Evolutionary conservation across 2,329 filamentous ascomycete species (phyloP), one percentile per base, ranked within the genome.

Genomic region (Aspergillus sp.): DNA sequence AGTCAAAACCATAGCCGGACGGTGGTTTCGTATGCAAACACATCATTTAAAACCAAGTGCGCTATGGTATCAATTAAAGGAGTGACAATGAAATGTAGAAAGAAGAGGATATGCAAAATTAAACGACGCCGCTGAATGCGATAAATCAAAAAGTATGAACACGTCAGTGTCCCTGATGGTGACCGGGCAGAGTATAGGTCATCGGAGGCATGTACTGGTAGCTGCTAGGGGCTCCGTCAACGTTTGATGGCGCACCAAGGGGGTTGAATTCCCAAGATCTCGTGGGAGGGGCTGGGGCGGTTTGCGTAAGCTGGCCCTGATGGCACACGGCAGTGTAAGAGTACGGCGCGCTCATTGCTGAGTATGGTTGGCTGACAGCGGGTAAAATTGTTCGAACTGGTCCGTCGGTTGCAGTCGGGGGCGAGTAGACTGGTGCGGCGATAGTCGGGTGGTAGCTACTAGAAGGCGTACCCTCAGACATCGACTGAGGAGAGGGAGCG

Each of bases 401-500:
- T 27, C 64, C 66, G 2, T 65, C 50, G 8, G 68, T 66, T 27
- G 67, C 65, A 45, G 77, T 65, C 48, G 77, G 74, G 17, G 80
- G 75, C n/a, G 79, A 79, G 51, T 81, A 74, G 37, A 73, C 73
- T 17, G 77, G 74, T 4, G 77, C 75, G 43, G 73, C 70, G 61
- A 81, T 69, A 57, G 68, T 72, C 15, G 74, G 66, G 48, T 74
- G 73, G 65, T 82, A 83, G 40, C 70, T 71, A 56, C 70, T 76
- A 12, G 79, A 73, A 15, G 75, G 73, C 40, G 73, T 73, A 40
- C 78, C 77, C 51, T 78, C 78, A 17, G 78, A 73, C 21, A 77
- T 72, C 43, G 80, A 82, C 64, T 77, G 79, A 6, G 81, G 80
- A 46, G 81, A 83, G 14, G 73, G 70, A 46, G 78, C 76, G 59